Percentiles rank a stretch among this genome's conserved stretches.
Conservation (phyloP, 768 basidiomycete species). For the Kwoniella shandongensis region DNA sequence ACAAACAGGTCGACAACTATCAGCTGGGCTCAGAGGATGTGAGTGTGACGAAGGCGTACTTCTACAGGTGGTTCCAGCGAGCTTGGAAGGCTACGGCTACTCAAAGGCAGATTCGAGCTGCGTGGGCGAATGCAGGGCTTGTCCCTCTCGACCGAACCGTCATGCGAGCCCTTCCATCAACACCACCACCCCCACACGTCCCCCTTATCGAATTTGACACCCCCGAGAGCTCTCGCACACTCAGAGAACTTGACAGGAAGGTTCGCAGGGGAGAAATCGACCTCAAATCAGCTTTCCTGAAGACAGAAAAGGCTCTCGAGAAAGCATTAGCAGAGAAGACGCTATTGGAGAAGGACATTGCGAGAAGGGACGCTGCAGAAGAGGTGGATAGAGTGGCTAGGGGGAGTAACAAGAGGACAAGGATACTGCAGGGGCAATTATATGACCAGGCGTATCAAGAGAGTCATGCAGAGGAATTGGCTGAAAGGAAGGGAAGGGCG, state of each 20-base stretch:
- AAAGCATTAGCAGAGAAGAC: background rate
- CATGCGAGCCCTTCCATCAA: background rate
- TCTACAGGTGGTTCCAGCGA: slow-evolving; percentile 16
- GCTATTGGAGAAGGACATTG: slow-evolving; percentile 3
- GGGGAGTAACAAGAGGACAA: slow-evolving; percentile 8
- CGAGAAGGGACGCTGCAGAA: background rate
- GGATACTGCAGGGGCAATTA: too few relatives aligned
- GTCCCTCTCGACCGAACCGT: slow-evolving; percentile 8
- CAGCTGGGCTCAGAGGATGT: background rate
- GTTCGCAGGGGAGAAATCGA: background rate
- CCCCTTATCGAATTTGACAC: background rate
- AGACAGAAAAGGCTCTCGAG: slow-evolving; percentile 9
- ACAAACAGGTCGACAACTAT: slow-evolving; percentile 6
- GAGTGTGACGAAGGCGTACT: slow-evolving; percentile 4
- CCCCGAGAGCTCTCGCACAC: slow-evolving; percentile 5
- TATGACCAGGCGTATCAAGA: too few relatives aligned
- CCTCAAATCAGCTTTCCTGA: background rate
- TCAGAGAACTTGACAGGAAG: background rate
- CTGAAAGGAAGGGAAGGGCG: too few relatives aligned
- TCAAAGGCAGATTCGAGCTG: slow-evolving; percentile 4
- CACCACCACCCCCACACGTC: background rate
- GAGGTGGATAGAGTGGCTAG: slow-evolving; percentile 10
- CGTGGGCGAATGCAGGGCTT: slow-evolving; percentile 18
- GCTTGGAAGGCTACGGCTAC: slow-evolving; percentile 12
- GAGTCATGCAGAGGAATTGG: too few relatives aligned